Evolutionary conservation across 768 basidiomycete species (phyloP), one percentile per base, ranked within the genome.

Genomic region (Myochromella boudieri): DNA sequence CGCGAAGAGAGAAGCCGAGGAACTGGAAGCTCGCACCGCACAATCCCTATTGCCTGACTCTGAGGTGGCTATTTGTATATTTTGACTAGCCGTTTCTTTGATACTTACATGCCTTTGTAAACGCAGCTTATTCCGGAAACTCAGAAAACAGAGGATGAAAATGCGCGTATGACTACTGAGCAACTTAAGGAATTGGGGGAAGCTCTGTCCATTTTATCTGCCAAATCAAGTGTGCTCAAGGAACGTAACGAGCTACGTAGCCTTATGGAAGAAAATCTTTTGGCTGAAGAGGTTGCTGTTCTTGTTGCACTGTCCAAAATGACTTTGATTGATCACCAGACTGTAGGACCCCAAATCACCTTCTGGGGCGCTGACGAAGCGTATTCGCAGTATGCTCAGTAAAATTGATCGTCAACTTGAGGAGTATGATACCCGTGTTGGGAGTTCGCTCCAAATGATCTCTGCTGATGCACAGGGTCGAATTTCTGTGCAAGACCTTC

Each of bases 121-220:
- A 29, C 12, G 4, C 49, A 90, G 87, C 72, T 91, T 36, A 66
- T 82, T 36, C 78, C 83, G n/a, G 82, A 89, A 51, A n/a, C n/a
- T n/a, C n/a, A n/a, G n/a, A 65, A 69, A 21, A 39, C 68, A 20
- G 81, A 77, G 47, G 72, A 77, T 38, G 85, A 82, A 24, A 82
- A 87, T 55, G 93, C 92, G n/a, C 85, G 92, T 34, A 97, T 99
- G 95, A 98, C 94, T 2, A 82, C 87, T 8, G 95, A 98, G 59
- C 95, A 99, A 59, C 77, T 99, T 18, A 88, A 87, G 61, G 97
- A 99, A 67, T 80, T 99, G 28, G 86, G 86, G 29, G 94, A 95
- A 54, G 94, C 95, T 1, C 71, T 98, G 46, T 84, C 87, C 3
- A 80, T 98, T 59, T 73, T 98, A 44, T 95, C 93, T 14, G 89